These are phyloP conservation scores for Dioscorea zingiberensis DNA, from an alignment of 106 monocot genomes.

Conservation along the genomic window DNA sequence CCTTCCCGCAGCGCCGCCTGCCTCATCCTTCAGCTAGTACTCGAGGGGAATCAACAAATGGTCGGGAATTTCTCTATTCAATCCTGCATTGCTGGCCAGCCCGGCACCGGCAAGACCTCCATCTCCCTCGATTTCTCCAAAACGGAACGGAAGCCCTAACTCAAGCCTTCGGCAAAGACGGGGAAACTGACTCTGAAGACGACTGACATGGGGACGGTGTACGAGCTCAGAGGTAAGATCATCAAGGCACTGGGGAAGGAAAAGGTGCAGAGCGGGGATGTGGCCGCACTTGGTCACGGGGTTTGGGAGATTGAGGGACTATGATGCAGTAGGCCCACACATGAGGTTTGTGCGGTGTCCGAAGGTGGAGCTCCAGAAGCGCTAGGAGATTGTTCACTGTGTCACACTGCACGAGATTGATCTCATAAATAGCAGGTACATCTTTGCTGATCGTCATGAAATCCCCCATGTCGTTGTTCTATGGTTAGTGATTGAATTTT, in stretches of 20 bases:
- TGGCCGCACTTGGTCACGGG: constrained; percentile 61
- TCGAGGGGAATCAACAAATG: too few relatives aligned
- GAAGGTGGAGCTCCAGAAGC: constrained; percentile 90
- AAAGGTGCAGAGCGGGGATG: constrained; percentile 86
- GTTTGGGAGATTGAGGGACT: constrained; percentile 66
- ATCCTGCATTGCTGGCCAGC: too few relatives aligned
- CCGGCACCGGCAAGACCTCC: constrained; percentile 91
- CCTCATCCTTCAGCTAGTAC: constrained; percentile 45
- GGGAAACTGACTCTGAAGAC: constrained; percentile 69
- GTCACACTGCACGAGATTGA: constrained; percentile 84
- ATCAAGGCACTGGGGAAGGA: constrained; percentile 85
- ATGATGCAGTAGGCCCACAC: constrained; percentile 66
- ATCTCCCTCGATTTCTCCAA: too few relatives aligned
- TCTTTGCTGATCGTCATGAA: too few relatives aligned
- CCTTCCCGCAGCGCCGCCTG: constrained; percentile 53
- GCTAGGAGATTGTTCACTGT: constrained; percentile 92
- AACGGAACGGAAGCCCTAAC: constrained; percentile 86
- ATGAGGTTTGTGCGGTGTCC: constrained; percentile 88
- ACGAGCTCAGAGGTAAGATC: constrained; percentile 90
- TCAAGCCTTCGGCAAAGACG: constrained; percentile 63
- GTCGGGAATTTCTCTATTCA: too few relatives aligned
- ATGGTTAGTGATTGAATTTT: too few relatives aligned
- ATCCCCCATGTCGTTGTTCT: too few relatives aligned
- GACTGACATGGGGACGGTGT: constrained; percentile 75
- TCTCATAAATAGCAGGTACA: constrained; percentile 95